Evolutionary conservation across 2,329 filamentous ascomycete genomes (phyloP).

Genomic region (Gaeumannomyces tritici): DNA sequence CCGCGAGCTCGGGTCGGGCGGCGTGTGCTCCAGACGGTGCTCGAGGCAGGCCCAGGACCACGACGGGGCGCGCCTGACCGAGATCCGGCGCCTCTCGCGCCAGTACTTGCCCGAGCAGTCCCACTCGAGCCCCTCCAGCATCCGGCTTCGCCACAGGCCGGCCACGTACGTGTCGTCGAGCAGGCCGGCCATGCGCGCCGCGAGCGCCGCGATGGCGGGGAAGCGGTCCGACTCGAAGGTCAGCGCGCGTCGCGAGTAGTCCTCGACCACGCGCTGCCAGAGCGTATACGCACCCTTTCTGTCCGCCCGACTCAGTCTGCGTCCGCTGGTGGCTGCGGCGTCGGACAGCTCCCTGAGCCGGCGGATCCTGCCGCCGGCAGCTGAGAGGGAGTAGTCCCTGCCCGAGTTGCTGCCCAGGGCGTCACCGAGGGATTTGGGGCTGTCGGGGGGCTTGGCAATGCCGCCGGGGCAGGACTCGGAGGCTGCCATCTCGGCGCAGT

Average conservation of each 20-base stretch:
- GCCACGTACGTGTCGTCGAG: not conserved
- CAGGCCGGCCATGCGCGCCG: not conserved
- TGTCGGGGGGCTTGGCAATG: not conserved
- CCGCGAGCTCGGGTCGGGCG: no score
- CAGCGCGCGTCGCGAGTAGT: not conserved
- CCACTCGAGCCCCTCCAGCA: no score
- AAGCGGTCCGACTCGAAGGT: not conserved
- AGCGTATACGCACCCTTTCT: not conserved
- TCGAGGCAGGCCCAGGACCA: no score
- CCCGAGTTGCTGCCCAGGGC: not conserved
- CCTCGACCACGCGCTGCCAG: not conserved
- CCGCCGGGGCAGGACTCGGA: not conserved
- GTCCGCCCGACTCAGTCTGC: not conserved
- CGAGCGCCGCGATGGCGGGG: not conserved
- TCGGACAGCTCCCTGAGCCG: not conserved
- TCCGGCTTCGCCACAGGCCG: not conserved
- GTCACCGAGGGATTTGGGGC: not conserved
- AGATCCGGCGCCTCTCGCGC: no score
- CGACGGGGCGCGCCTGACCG: no score
- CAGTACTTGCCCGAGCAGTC: no score
- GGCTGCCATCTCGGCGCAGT: not conserved
- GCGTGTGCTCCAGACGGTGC: no score
- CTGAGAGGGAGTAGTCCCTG: not conserved
- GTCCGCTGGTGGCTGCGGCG: not conserved
- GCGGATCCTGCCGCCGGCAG: not conserved